Percentiles rank a stretch among this genome's conserved stretches.
Evolutionary conservation across 371 early-diverging fungal genomes (phyloP).

Genomic region (Lichtheimia ramosa): DNA sequence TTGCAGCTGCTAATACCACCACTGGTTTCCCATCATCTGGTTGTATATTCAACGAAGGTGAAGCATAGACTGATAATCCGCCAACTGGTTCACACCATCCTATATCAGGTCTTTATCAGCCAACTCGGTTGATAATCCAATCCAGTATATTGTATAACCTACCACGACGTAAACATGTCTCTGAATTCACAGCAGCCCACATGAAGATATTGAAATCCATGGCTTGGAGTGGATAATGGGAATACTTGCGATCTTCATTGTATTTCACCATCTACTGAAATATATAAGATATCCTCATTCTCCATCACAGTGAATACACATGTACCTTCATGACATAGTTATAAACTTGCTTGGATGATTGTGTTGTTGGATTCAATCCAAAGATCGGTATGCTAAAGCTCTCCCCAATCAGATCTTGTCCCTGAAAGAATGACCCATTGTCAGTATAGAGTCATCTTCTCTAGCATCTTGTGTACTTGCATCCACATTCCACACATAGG

Average conservation of each 20-base stretch:
- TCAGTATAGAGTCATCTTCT: neutral
- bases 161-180: slow-evolving; percentile 72
- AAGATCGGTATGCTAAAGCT: slow-evolving; percentile 70
- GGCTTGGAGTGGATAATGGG: slow-evolving; percentile 63
- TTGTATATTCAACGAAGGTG: slow-evolving; percentile 56
- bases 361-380: slow-evolving; percentile 54
- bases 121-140: neutral
- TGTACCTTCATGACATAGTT: slow-evolving; percentile 27
- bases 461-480: slow-evolving; percentile 23
- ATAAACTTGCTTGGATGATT: slow-evolving; percentile 36
- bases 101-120: slow-evolving; percentile 6
- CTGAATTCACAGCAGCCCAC: slow-evolving; percentile 70
- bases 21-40: slow-evolving; percentile 61
- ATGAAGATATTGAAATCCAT: slow-evolving; percentile 72
- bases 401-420: slow-evolving; percentile 54
- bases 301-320: neutral
- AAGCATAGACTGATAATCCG: slow-evolving; percentile 71
- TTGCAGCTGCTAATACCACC: slow-evolving; percentile 63
- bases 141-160: neutral
- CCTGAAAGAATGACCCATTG: slow-evolving; percentile 34
- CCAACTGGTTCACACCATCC: slow-evolving; percentile 76
- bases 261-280: slow-evolving; percentile 42
- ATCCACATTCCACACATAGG: slow-evolving; percentile 71
- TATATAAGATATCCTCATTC: slow-evolving; percentile 5
- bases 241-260: slow-evolving; percentile 51